phyloP scores from a whole-genome alignment of 2,329 filamentous ascomycete genomes.

The Fusarium citri region DNA sequence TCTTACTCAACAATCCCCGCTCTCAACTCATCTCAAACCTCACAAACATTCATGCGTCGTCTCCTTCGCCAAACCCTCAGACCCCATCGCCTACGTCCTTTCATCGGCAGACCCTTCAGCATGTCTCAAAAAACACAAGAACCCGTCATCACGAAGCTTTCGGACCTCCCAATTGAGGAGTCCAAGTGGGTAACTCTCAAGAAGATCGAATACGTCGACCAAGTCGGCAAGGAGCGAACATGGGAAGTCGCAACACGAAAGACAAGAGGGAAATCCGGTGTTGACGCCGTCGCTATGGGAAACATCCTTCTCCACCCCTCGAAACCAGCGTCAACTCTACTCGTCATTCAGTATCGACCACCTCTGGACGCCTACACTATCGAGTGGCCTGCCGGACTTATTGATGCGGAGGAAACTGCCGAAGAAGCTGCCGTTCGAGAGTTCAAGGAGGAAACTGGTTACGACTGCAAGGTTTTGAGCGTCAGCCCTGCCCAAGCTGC shows the following conservation, averaged over 20 bases:
- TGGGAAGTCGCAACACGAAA: constrained; percentile 46
- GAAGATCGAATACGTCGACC: constrained; percentile 46
- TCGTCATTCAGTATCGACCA: constrained; percentile 45
- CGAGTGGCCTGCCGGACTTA: constrained; percentile 45
- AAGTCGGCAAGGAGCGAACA: constrained; percentile 42
- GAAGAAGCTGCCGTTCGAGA: constrained; percentile 44
- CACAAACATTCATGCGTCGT: constrained; percentile 1
- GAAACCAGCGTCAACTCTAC: constrained; percentile 42
- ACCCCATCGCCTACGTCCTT: not conserved
- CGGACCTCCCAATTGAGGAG: constrained; percentile 39
- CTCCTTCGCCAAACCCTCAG: not conserved
- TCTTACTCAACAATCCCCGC: not conserved
- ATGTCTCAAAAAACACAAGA: constrained; percentile 41
- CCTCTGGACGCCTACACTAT: constrained; percentile 45
- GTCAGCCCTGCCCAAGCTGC: constrained; percentile 41
- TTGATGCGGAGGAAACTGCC: constrained; percentile 43
- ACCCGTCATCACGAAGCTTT: constrained; percentile 41
- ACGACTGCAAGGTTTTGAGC: constrained; percentile 40
- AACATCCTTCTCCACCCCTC: constrained; percentile 44
- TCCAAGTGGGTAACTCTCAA: constrained; percentile 44
- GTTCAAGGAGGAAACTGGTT: constrained; percentile 45
- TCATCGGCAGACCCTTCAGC: not conserved
- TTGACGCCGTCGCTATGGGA: constrained; percentile 46
- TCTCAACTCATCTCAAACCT: not conserved
- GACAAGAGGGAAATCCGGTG: constrained; percentile 41